Evolutionary conservation across 371 early-diverging fungal genomes (phyloP).

Genomic region (Dichotomocladium elegans): DNA sequence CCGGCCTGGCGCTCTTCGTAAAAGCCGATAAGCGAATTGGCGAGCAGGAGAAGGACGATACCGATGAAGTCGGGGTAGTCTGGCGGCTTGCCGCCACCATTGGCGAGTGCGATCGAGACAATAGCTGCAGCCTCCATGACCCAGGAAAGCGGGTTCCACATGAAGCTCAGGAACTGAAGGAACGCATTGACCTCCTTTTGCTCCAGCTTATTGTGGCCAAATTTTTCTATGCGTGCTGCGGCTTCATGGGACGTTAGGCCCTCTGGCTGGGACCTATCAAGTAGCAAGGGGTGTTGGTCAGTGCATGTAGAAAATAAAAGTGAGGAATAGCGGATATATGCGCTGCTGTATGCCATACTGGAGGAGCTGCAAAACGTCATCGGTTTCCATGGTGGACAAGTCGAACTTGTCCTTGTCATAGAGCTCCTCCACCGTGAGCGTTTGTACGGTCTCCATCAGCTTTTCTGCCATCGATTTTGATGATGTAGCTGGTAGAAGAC

Average conservation of each 20-base stretch:
- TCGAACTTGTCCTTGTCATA: conserved; percentile 79
- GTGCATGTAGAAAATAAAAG: conserved; percentile 1
- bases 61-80: conserved; percentile 86
- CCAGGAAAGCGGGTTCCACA: conserved; percentile 79
- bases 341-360: conserved; percentile 42
- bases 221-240: conserved; percentile 54
- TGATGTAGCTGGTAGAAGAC: too few species aligned
- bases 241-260: conserved; percentile 66
- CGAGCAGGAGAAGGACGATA: conserved; percentile 72
- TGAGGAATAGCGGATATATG: too few species aligned
- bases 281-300: not conserved
- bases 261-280: conserved; percentile 43
- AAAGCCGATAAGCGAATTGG: conserved; percentile 84
- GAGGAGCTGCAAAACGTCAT: conserved; percentile 64
- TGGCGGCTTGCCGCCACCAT: conserved; percentile 58
- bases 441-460: too few species aligned
- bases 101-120: conserved; percentile 67
- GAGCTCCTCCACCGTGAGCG: conserved; percentile 62
- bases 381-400: conserved; percentile 72
- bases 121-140: conserved; percentile 80
- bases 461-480: too few species aligned
- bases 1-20: conserved; percentile 80
- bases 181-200: conserved; percentile 76
- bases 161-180: conserved; percentile 81
- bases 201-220: conserved; percentile 66